Base-by-base conservation (phyloP, 1,284 basidiomycete genomes). In the Tilletiopsis washingtonensis region DNA sequence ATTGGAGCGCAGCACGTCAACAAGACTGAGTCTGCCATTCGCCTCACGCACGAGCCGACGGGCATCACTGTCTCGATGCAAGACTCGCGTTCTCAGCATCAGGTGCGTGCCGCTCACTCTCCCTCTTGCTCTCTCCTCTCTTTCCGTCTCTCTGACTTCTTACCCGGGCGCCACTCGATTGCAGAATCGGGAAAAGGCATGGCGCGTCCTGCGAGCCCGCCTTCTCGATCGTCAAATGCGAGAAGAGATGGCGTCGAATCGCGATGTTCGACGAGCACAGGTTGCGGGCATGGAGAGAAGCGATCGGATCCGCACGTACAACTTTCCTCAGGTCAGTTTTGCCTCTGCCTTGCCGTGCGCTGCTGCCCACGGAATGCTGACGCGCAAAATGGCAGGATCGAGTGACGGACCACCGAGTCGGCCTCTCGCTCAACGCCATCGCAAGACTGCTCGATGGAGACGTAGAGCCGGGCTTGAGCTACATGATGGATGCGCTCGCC, bases 61-160 rank as follows among this genome's bases (percentile, higher is more conserved):
- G 91, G 91, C 0, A 87, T 97, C 49, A 86, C 84, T 0, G 94
- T 98, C 7, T 91, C 90, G 3, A 97, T 97, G 89, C 94, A 98
- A 76, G 93, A 99, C 65, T 91, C 91, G 57, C 82, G 94, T 7
- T 90, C 86, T 67, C 93, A 98, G 71, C 93, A 98, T 71, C 86
- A 88, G 51, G 9, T 40, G 15, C 21, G 9, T 27, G 9, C n/a
- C n/a, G n/a, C n/a, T n/a, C n/a, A n/a, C n/a, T n/a, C n/a, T n/a
- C n/a, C n/a, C n/a, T n/a, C n/a, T n/a, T n/a, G n/a, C n/a, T n/a
- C n/a, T n/a, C n/a, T n/a, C n/a, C n/a, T n/a, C n/a, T n/a, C n/a
- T n/a, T n/a, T n/a, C n/a, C n/a, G n/a, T n/a, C n/a, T n/a, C n/a
- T n/a, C n/a, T n/a, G n/a, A n/a, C n/a, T n/a, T n/a, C n/a, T n/a